Percentiles rank a stretch among this genome's conserved stretches.
phyloP scores from a whole-genome alignment of 371 early-diverging fungal genomes.

The Circinella minor region DNA sequence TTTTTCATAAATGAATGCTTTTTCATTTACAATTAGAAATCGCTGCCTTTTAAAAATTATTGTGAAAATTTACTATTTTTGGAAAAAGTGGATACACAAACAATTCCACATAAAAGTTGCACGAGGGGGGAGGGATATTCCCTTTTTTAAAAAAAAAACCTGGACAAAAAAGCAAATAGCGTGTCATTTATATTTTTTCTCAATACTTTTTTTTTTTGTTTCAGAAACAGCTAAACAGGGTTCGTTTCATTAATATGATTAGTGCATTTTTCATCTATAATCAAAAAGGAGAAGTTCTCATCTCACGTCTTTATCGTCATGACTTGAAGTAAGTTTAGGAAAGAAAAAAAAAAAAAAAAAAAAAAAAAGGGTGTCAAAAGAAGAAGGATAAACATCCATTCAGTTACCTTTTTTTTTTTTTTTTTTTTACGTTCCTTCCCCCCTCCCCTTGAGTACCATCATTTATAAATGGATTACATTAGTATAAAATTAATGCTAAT shows the following conservation, averaged over 20 bases:
- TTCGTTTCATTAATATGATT: conserved; percentile 58
- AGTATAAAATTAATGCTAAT: no score
- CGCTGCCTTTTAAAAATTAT: no score
- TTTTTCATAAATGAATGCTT: no score
- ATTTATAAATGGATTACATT: background rate
- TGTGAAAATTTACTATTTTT: no score
- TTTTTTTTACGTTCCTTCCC: no score
- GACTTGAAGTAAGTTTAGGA: conserved; percentile 93
- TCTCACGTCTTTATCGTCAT: conserved; percentile 92
- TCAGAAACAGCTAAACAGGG: background rate
- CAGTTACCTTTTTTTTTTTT: no score
- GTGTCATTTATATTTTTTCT: background rate
- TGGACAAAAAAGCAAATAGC: background rate
- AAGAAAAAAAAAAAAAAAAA: no score
- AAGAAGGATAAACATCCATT: no score
- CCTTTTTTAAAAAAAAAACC: no score
- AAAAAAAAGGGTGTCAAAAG: background rate
- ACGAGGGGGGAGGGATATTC: no score
- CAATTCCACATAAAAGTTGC: background rate
- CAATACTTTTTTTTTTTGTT: background rate
- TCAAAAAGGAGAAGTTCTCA: conserved; percentile 97
- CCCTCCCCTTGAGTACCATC: background rate
- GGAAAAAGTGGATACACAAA: no score
- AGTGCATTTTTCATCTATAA: conserved; percentile 94
- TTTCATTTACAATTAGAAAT: no score